Evolutionary conservation across 2,329 filamentous ascomycete genomes (phyloP).

Genomic region (Xylaria sp.): DNA sequence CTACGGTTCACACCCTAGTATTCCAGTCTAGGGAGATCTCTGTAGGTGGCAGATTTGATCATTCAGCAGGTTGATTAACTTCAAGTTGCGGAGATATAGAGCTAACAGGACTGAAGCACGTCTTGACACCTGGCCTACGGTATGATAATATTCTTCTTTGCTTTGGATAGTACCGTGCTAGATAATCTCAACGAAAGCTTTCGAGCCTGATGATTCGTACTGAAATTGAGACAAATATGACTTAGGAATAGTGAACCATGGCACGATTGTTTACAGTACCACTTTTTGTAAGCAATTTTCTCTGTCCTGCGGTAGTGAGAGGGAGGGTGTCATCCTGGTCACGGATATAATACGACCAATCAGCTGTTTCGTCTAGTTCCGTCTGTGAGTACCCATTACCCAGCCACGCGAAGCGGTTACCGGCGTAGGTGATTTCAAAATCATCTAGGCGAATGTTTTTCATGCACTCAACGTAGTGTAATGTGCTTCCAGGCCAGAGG

Average conservation of each 20-base stretch:
- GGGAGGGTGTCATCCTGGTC: constrained; percentile 29
- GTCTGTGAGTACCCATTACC: constrained; percentile 37
- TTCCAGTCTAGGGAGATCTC: too few species aligned
- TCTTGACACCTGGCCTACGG: too few species aligned
- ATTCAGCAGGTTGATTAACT: too few species aligned
- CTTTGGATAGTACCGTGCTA: too few species aligned
- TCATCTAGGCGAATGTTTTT: constrained; percentile 42
- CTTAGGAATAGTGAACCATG: not conserved
- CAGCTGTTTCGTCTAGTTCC: constrained; percentile 31
- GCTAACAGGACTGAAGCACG: too few species aligned
- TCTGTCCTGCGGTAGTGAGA: constrained; percentile 25
- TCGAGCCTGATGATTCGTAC: not conserved
- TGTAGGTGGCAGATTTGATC: too few species aligned
- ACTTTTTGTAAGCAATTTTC: constrained; percentile 33
- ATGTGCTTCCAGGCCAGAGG: constrained; percentile 36
- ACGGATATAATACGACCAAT: constrained; percentile 36
- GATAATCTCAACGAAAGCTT: too few species aligned
- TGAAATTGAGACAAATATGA: not conserved
- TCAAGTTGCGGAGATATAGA: too few species aligned
- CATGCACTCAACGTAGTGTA: constrained; percentile 40
- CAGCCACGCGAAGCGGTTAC: constrained; percentile 38
- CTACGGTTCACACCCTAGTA: too few species aligned
- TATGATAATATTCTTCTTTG: too few species aligned
- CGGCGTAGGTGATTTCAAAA: constrained; percentile 35
- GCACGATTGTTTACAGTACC: constrained; percentile 19